phyloP scores from a whole-genome alignment of 495 filamentous ascomycete genomes.

The Talaromyces liani region DNA sequence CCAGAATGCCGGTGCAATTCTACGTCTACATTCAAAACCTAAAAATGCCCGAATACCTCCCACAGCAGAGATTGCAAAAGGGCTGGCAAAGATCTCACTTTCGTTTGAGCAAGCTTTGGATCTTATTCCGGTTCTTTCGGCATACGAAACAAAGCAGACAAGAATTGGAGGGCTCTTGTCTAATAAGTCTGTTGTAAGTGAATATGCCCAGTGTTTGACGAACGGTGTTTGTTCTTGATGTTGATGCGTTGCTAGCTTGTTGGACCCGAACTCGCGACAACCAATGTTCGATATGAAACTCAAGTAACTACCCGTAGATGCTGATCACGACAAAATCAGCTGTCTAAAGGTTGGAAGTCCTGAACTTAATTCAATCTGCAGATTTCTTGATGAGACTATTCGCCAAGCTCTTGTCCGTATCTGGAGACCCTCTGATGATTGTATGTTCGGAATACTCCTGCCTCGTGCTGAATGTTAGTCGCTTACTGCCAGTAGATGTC shows the following conservation, averaged over 20 bases:
- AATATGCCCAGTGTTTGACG: not conserved
- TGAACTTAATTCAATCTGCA: not conserved
- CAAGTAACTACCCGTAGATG: not conserved
- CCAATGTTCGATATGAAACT: not conserved
- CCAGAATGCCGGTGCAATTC: not conserved
- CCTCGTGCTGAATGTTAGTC: not conserved
- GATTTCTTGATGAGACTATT: not conserved
- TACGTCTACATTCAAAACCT: not conserved
- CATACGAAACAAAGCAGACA: not conserved
- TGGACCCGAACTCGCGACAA: not conserved
- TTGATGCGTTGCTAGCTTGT: not conserved
- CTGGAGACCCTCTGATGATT: not conserved
- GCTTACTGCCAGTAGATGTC: not conserved
- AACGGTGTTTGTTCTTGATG: not conserved
- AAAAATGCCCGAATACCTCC: not conserved
- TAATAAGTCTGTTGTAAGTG: not conserved
- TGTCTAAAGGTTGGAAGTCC: not conserved
- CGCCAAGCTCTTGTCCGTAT: not conserved
- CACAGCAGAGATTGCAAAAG: not conserved
- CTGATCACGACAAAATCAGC: not conserved
- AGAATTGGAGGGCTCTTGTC: not conserved
- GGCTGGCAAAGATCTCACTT: not conserved
- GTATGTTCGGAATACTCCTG: not conserved
- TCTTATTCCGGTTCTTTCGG: not conserved
- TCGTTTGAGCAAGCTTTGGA: not conserved